Evolutionary conservation across 805 yeast genomes (phyloP), one percentile per base, ranked within the genome.

Genomic region (Candida schatavii): DNA sequence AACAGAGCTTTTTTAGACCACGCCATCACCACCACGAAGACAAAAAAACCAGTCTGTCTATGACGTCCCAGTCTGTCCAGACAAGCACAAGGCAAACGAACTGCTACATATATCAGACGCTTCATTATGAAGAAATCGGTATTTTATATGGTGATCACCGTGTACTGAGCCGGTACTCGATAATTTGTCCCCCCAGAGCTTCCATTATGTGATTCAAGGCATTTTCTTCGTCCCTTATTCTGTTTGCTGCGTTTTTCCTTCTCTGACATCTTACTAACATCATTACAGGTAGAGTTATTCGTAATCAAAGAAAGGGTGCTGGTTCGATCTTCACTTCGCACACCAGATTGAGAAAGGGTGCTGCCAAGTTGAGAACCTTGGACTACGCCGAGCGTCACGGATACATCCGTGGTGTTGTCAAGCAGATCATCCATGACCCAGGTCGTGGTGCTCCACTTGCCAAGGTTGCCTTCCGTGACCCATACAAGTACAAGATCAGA

Each of bases 241-340:
- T n/a, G n/a, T n/a, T n/a, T n/a, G n/a, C n/a, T n/a, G n/a, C 37
- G 23, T 21, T 19, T 35, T 19, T 18, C 23, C 37, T 22, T 11
- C 27, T 11, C 27, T 11, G 7, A 14, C 17, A 15, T 4, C 22
- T n/a, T 45, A 45, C 49, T 46, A 46, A 46, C 49, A 46, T 9
- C 38, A 25, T 31, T 43, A 64, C 64, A 82, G 96, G 96, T 87
- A 88, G 98, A 85, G 99, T 93, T 80, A 93, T 93, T 83, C 95
- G 99, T 82, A 93, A 93, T 85, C 99, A 93, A 85, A 90, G 99
- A 89, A 93, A 93, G 83, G 98, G 98, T 86, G 96, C 97, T 77
- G 98, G 99, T 74, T 91, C 98, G 68, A 89, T 93, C 84, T 93
- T 93, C 89, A 85, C 95, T 74, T 84, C 99, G 69, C 96, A 91